Evolutionary conservation across 2,329 filamentous ascomycete species (phyloP).

Genomic region (Pseudocercospora vitis): DNA sequence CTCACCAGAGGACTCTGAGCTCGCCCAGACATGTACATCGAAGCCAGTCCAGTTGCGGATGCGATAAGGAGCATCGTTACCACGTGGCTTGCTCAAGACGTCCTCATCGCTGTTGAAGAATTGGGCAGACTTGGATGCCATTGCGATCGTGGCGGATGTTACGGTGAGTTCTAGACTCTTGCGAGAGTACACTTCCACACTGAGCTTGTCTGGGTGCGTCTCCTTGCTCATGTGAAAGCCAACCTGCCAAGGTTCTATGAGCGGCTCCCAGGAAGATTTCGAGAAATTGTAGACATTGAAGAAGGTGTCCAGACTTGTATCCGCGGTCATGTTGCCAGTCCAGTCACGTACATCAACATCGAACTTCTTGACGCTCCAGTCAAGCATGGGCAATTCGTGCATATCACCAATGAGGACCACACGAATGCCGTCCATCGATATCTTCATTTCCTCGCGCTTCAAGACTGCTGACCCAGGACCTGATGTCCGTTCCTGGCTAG

Average conservation of each 20-base stretch:
- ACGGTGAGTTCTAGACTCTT: constrained; percentile 90
- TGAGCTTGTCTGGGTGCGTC: constrained; percentile 70
- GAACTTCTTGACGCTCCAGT: constrained; percentile 90
- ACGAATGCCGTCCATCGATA: constrained; percentile 81
- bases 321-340: constrained; percentile 82
- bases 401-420: constrained; percentile 93
- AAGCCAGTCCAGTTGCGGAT: constrained; percentile 97
- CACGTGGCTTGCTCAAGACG: constrained; percentile 87
- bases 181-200: constrained; percentile 81
- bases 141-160: constrained; percentile 88
- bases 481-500: constrained; percentile 40
- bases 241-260: constrained; percentile 96
- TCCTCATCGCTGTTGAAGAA: constrained; percentile 88
- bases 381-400: constrained; percentile 91
- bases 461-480: constrained; percentile 53
- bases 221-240: constrained; percentile 84
- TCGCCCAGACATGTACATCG: constrained; percentile 78
- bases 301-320: constrained; percentile 89
- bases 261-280: constrained; percentile 95
- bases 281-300: constrained; percentile 99
- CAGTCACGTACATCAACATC: constrained; percentile 83
- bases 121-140: constrained; percentile 88
- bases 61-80: constrained; percentile 86
- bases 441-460: constrained; percentile 77
- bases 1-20: constrained; percentile 59